Conservation (phyloP, 371 early-diverging fungal genomes). For the Mortierella sp. region DNA sequence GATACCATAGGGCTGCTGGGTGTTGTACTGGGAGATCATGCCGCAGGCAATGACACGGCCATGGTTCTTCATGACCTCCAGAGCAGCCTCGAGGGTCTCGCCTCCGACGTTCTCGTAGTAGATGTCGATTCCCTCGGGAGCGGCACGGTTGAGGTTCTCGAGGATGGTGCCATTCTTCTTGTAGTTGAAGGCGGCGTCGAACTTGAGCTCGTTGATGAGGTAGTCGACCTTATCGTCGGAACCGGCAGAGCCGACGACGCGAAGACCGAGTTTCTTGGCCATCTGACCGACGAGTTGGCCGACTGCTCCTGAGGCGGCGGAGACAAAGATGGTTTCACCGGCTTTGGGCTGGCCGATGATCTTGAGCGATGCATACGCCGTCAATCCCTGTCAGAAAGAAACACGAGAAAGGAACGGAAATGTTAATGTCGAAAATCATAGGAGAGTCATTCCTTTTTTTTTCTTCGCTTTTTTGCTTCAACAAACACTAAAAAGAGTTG, state of each 20-base stretch:
- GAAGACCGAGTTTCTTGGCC: conserved; percentile 67
- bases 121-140: conserved; percentile 78
- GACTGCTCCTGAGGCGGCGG: conserved; percentile 67
- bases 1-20: conserved; percentile 60
- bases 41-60: conserved; percentile 72
- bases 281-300: conserved; percentile 78
- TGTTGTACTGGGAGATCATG: conserved; percentile 79
- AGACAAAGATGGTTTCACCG: conserved; percentile 77
- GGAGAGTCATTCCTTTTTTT: neutral
- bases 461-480: neutral
- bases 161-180: conserved; percentile 66
- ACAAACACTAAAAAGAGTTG: neutral
- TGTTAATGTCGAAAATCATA: neutral
- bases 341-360: conserved; percentile 62
- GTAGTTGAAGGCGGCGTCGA: conserved; percentile 84
- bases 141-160: conserved; percentile 51
- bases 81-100: conserved; percentile 72
- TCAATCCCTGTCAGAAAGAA: conserved; percentile 64
- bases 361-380: conserved; percentile 25
- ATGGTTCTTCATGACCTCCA: conserved; percentile 61
- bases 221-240: conserved; percentile 77
- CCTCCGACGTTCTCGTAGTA: conserved; percentile 85
- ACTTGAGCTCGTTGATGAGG: conserved; percentile 65
- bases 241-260: conserved; percentile 78
- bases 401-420: neutral